Evolutionary conservation across 139 green algal genomes (phyloP).

Genomic region (Asterochloris sp.): DNA sequence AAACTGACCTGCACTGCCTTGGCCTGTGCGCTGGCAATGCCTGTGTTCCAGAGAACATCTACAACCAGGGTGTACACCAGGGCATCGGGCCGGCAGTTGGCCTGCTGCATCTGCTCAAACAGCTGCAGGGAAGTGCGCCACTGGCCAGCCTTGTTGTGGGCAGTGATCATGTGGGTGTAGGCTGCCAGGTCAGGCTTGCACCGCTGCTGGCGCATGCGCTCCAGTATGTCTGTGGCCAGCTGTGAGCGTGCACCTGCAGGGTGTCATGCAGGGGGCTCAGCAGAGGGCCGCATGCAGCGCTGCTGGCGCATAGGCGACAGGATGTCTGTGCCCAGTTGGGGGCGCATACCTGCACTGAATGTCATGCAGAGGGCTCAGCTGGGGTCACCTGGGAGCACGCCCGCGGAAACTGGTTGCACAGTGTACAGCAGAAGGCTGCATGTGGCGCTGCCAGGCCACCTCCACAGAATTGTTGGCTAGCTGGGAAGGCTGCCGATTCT

Average conservation of each 20-base stretch:
- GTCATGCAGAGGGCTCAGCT: not conserved
- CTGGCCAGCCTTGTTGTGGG: conserved; percentile 49
- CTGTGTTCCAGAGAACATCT: conserved; percentile 40
- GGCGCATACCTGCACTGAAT: not conserved
- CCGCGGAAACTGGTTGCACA: too few species aligned
- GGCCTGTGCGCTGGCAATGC: conserved; percentile 10
- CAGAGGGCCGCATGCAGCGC: not conserved
- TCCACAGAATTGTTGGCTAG: not conserved
- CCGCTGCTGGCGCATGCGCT: conserved; percentile 38
- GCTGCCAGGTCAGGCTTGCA: conserved; percentile 75
- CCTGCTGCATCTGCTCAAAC: conserved; percentile 37
- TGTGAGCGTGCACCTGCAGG: conserved; percentile 1
- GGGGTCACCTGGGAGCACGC: too few species aligned
- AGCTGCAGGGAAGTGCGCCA: conserved; percentile 39
- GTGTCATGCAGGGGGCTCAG: too few species aligned
- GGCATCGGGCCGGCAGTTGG: conserved; percentile 33
- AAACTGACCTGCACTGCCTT: not conserved
- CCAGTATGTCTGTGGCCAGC: conserved; percentile 46
- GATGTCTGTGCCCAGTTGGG: not conserved
- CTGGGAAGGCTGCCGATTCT: not conserved
- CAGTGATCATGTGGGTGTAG: conserved; percentile 68
- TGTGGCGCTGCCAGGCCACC: not conserved
- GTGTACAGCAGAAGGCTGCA: too few species aligned
- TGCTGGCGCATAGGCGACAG: not conserved
- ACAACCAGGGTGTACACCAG: conserved; percentile 46